Base-by-base conservation (phyloP, 345 rosid genomes). In the Populus tremula region DNA sequence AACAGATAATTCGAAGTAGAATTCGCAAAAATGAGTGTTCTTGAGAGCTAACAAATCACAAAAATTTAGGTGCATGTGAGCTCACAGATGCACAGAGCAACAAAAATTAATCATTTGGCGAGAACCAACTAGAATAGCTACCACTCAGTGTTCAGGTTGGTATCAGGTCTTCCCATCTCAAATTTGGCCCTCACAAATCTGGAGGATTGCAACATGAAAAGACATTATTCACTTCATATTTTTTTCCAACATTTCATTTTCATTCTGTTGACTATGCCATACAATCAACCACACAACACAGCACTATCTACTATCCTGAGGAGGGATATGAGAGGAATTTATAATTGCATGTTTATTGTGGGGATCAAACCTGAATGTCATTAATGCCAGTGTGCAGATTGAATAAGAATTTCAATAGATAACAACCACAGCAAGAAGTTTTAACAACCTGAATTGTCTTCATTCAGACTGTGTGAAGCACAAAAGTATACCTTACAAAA, bases 11-110 rank as follows among this genome's bases (percentile, higher is more conserved):
- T 66, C 7, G 2, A 50, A 17, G 54, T 54, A 39, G 41, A 43
- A 8, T 14, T 35, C 67, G 18, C 23, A 18, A 38, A 39, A 43
- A n/a, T 14, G 67, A 50, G 50, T 64, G 36, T 41, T 67, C 43
- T 78, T 66, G 72, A 61, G 31, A 74, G 43, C 66, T 69, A 75
- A 17, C 45, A 54, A 50, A 50, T 31, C 17, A 33, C 23, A 45
- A 14, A 25, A 18, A 0, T 5, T 45, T n/a, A 75, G 31, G 39
- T 18, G 38, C 16, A 43, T 43, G 25, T 38, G n/a, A 53, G 27
- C 5, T 36, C 65, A 54, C 64, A 61, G 29, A 72, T 35, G n/a
- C 59, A 41, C 36, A 62, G 54, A 43, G 29, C 25, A 20, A 4
- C 27, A 63, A 33, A 63, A 7, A 10, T 27, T 12, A 63, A 23